These are phyloP conservation scores for Vaccinium myrtillus DNA, from an alignment of 148 eudicot species.

Conservation along the genomic window DNA sequence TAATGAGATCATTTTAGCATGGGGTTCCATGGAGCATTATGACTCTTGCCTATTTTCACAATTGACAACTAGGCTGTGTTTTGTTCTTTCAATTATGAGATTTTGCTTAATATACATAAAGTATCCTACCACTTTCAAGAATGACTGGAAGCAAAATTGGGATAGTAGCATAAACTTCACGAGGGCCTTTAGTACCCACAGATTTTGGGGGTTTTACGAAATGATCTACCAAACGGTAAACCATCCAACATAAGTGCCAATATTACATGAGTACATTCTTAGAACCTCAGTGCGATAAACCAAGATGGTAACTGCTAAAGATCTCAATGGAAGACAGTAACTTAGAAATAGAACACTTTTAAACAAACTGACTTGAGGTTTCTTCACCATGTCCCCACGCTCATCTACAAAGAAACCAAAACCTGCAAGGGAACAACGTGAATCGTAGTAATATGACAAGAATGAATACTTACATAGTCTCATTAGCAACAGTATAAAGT, in stretches of 20 bases:
- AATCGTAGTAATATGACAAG: background rate
- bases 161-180: background rate
- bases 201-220: background rate
- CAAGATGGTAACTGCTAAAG: background rate
- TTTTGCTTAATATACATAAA: background rate
- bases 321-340: background rate
- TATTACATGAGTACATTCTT: background rate
- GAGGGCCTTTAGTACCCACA: background rate
- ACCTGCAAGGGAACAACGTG: constrained; percentile 44
- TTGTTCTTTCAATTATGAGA: background rate
- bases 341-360: background rate
- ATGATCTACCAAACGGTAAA: background rate
- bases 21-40: background rate
- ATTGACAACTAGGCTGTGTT: background rate
- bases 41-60: background rate
- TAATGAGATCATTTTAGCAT: background rate
- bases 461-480: background rate
- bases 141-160: background rate
- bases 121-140: background rate
- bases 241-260: background rate
- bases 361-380: constrained; percentile 65
- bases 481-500: background rate
- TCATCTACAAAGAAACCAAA: constrained; percentile 86
- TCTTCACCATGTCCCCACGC: constrained; percentile 72
- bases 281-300: background rate